Evolutionary conservation across 148 eudicot species (phyloP).

Genomic region (Camellia lanceoleosa): DNA sequence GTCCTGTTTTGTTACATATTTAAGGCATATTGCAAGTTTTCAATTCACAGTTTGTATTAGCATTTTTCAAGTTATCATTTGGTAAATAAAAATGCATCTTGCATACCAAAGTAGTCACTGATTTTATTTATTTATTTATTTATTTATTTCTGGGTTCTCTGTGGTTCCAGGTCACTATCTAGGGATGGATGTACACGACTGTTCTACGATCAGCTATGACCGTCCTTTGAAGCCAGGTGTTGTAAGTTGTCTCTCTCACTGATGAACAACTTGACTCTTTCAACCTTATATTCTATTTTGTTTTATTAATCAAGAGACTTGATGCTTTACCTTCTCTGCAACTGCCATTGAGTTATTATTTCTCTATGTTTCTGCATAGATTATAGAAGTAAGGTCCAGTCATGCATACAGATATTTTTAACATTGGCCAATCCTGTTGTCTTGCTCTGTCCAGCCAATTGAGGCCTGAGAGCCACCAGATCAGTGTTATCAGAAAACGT

Average conservation of each 20-base stretch:
- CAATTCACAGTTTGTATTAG: neutral
- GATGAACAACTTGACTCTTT: constrained; percentile 16
- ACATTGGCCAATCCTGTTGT: neutral
- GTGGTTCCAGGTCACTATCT: constrained; percentile 71
- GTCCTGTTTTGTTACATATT: neutral
- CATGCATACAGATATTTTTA: neutral
- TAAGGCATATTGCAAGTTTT: constrained; percentile 9
- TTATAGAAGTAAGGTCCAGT: neutral
- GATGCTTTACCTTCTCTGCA: constrained; percentile 9
- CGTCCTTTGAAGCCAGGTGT: constrained; percentile 80
- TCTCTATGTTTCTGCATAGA: constrained; percentile 1
- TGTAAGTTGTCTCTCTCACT: constrained; percentile 45
- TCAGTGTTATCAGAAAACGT: no score
- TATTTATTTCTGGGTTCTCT: neutral
- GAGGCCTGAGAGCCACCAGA: neutral
- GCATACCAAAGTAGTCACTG: neutral
- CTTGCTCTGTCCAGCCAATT: neutral
- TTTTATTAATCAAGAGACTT: neutral
- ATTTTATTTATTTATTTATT: neutral
- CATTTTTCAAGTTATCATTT: neutral
- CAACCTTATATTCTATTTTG: neutral
- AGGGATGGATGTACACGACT: constrained; percentile 98
- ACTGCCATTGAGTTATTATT: neutral
- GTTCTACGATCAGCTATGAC: constrained; percentile 63
- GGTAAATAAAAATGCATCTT: neutral